Evolutionary conservation across 2,329 filamentous ascomycete species (phyloP).

Genomic region (Magnaporthiopsis incrustans): DNA sequence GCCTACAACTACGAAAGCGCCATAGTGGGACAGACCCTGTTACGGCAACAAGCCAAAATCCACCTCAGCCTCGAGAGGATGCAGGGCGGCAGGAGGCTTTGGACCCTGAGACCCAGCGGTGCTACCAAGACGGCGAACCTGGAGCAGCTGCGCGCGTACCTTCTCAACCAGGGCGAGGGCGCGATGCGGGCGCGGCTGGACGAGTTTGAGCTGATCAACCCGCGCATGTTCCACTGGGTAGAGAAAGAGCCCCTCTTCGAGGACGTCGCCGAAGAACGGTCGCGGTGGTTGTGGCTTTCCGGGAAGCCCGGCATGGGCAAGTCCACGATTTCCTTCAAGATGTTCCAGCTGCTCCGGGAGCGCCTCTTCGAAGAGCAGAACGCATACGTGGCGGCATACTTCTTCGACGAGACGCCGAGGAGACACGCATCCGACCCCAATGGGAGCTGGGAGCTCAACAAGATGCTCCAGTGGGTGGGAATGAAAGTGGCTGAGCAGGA

Average conservation of each 20-base stretch:
- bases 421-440: not conserved
- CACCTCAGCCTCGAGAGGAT: not conserved
- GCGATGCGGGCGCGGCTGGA: conserved; percentile 1
- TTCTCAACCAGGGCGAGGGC: conserved; percentile 1
- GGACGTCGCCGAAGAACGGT: not conserved
- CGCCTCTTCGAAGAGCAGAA: not conserved
- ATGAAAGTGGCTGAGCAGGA: conserved; percentile 5
- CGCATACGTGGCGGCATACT: conserved; percentile 6
- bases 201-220: not conserved
- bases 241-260: not conserved
- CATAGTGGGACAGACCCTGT: not conserved
- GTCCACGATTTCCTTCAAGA: conserved; percentile 1
- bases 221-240: conserved; percentile 6
- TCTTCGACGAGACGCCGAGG: conserved; percentile 4
- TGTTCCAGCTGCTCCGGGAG: not conserved
- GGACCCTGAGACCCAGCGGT: not conserved
- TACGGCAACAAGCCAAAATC: not conserved
- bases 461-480: conserved; percentile 6
- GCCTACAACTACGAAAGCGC: not conserved
- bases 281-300: not conserved
- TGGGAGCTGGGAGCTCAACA: not conserved
- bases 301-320: conserved; percentile 5
- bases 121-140: conserved; percentile 5
- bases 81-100: not conserved
- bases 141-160: not conserved